These are phyloP conservation scores for Betula pendula DNA, from an alignment of 306 rosid species.

Conservation along the genomic window DNA sequence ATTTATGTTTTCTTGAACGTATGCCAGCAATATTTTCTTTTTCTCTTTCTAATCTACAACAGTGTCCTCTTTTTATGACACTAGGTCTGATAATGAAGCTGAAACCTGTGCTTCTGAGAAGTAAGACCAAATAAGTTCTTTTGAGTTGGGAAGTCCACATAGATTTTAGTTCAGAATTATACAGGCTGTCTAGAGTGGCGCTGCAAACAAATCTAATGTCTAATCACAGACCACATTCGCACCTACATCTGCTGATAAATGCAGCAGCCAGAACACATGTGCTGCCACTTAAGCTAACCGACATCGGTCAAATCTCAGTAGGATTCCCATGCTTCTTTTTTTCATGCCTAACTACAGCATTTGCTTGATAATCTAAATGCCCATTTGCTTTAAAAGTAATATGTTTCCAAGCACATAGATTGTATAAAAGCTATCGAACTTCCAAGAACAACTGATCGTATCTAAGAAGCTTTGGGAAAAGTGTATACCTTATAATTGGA, in stretches of 20 bases:
- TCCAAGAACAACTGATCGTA: conserved; percentile 10
- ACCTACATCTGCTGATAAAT: not conserved
- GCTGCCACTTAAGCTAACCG: not conserved
- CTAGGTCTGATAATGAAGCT: not conserved
- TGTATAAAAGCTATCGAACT: not conserved
- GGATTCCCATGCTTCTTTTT: not conserved
- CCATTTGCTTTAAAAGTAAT: not conserved
- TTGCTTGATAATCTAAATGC: too few relatives aligned
- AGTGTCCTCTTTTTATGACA: not conserved
- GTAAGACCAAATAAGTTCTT: conserved; percentile 10
- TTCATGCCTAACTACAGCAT: too few relatives aligned
- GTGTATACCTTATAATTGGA: conserved; percentile 73
- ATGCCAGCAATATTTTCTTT: not conserved
- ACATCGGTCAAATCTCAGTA: not conserved
- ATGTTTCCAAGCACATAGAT: not conserved
- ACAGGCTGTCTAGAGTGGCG: not conserved
- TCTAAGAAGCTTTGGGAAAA: not conserved
- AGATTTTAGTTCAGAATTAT: not conserved
- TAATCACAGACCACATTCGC: not conserved
- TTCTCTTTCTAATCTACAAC: not conserved
- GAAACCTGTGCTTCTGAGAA: conserved; percentile 5
- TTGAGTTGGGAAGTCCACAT: not conserved
- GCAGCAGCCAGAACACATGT: not conserved
- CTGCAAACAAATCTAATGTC: not conserved
- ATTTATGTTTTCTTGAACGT: not conserved